These are phyloP conservation scores for Saccharum officinarum DNA, from an alignment of 176 grass and related monocot species.

Conservation along the genomic window DNA sequence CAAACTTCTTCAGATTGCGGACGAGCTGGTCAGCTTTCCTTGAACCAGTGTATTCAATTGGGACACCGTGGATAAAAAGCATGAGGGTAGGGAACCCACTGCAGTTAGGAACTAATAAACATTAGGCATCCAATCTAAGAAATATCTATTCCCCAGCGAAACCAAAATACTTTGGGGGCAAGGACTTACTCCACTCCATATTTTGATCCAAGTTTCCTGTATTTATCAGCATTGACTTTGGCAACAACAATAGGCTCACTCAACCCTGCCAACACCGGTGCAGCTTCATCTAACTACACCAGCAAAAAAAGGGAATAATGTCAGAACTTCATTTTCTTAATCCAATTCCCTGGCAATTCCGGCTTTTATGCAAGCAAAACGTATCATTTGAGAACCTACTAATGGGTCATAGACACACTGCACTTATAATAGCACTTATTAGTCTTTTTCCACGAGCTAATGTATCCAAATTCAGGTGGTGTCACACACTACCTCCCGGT, in stretches of 20 bases:
- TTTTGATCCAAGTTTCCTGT: conserved; percentile 82
- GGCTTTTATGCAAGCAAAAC: conserved; percentile 24
- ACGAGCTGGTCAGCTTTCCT: conserved; percentile 82
- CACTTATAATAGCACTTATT: not conserved
- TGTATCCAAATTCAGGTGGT: not conserved
- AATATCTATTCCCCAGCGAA: not conserved
- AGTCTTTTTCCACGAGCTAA: conserved; percentile 14
- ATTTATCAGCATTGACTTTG: conserved; percentile 96
- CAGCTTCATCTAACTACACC: conserved; percentile 87
- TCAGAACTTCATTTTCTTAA: conserved; percentile 26
- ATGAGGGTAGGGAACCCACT: conserved; percentile 93
- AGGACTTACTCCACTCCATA: conserved; percentile 90
- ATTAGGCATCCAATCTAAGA: conserved; percentile 21
- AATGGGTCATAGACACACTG: conserved; percentile 20
- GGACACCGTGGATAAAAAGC: conserved; percentile 84
- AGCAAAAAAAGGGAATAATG: conserved; percentile 25
- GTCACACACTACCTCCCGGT: not conserved
- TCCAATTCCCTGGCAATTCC: conserved; percentile 13
- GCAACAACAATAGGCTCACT: conserved; percentile 71
- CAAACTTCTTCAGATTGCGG: conserved; percentile 89
- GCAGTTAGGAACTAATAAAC: conserved; percentile 30
- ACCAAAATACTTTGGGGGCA: not conserved
- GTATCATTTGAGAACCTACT: not conserved
- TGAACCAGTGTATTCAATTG: conserved; percentile 87
- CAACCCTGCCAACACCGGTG: conserved; percentile 64